Evolutionary conservation across 495 filamentous ascomycete genomes (phyloP), one percentile per base, ranked within the genome.

Genomic region (Hypoxylon cercidicola): DNA sequence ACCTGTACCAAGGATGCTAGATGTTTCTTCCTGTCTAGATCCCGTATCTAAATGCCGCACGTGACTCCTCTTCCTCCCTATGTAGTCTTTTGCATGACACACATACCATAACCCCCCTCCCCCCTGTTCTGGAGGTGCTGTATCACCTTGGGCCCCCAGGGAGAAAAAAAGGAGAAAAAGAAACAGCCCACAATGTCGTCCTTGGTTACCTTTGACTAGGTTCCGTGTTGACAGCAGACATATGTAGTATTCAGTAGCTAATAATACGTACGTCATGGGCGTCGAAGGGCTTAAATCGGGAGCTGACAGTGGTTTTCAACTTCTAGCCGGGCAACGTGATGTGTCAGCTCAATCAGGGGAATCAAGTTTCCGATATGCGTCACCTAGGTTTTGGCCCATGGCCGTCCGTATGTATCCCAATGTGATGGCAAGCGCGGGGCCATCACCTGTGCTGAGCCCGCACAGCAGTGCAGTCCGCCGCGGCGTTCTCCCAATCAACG

Each of bases 111-210:
- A 28, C 34, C 62, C 46, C 56, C 45, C 30, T 51, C 34, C 62
- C 46, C 56, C 45, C 30, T 51, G 54, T 62, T 21, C 20, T 13
- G 18, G 48, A 61, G 28, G 28, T 44, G 41, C 44, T 64, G 65
- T 68, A 49, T 60, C 45, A 68, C 65, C 65, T 68, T 68, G 37
- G 65, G 65, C 65, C 51, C 44, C 60, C 59, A 67, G 21, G 57
- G 18, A 49, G 53, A 16, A 37, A 34, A 45, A 4, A 4, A 67
- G 21, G 57, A n/a, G 44, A 49, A 16, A 37, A 34, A 45, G 9
- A 4, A 55, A 43, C 12, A 53, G 58, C 62, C 32, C 32, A 40
- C 20, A 45, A 15, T 18, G 41, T n/a, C 32, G 47, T 50, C 44
- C 40, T 55, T 37, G 34, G 19, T 23, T 28, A 7, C 13, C 37